These are phyloP conservation scores for Macrocybe gigantea DNA, from an alignment of 768 basidiomycete genomes.

Conservation along the genomic window DNA sequence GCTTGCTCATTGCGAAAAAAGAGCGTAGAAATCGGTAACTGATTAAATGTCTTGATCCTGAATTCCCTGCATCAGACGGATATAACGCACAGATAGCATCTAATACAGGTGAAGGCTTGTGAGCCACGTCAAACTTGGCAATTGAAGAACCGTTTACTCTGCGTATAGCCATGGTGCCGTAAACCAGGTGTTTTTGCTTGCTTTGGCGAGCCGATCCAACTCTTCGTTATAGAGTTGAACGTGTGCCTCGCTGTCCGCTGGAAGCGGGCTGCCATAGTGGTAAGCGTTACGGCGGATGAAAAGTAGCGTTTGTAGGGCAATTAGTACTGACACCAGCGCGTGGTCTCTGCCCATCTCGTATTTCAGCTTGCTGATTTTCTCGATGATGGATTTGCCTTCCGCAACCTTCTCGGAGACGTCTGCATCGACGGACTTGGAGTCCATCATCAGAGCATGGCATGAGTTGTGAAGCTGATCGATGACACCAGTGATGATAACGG, in stretches of 20 bases:
- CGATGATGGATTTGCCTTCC: constrained; percentile 80
- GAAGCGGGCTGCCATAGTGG: constrained; percentile 45
- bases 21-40: constrained; percentile 84
- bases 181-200: constrained; percentile 73
- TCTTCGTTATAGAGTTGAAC: constrained; percentile 74
- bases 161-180: constrained; percentile 94
- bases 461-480: constrained; percentile 71
- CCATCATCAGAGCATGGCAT: constrained; percentile 56
- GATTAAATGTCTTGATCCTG: background rate
- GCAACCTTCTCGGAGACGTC: constrained; percentile 38
- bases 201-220: constrained; percentile 42
- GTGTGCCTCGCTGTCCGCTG: constrained; percentile 71
- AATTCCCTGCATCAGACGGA: background rate
- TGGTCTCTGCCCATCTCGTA: constrained; percentile 84
- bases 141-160: constrained; percentile 54
- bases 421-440: constrained; percentile 20
- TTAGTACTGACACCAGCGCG: constrained; percentile 48
- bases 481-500: constrained; percentile 74
- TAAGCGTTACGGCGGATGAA: background rate
- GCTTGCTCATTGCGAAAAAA: constrained; percentile 56
- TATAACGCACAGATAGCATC: constrained; percentile 65
- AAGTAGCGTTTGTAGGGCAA: background rate
- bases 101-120: constrained; percentile 15
- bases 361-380: constrained; percentile 70
- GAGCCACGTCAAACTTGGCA: background rate